phyloP scores from a whole-genome alignment of 23 red algal genomes.

The Gracilariopsis chorda region DNA sequence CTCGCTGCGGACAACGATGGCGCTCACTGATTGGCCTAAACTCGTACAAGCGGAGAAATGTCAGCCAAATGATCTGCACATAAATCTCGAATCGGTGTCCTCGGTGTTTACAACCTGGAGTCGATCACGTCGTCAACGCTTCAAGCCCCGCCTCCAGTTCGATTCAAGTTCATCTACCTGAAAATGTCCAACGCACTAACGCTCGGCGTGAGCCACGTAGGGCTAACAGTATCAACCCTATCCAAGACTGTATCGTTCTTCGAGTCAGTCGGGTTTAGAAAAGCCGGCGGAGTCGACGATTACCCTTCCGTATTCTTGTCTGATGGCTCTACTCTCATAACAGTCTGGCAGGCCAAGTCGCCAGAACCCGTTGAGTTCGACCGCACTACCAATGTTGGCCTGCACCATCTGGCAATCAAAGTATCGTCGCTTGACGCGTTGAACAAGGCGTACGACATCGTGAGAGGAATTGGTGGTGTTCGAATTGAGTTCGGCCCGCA shows the following conservation, averaged over 20 bases:
- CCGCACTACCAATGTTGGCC: not conserved
- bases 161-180: not conserved
- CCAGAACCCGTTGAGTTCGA: not conserved
- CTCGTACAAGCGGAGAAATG: no score
- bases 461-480: not conserved
- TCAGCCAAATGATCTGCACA: no score
- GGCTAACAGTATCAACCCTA: not conserved
- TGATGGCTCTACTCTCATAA: not conserved
- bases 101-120: no score
- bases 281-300: not conserved
- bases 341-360: not conserved
- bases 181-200: not conserved
- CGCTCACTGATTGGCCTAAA: no score
- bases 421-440: not conserved
- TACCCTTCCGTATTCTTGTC: not conserved
- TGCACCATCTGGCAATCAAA: conserved; percentile 4
- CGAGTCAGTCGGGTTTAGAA: not conserved
- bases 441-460: not conserved
- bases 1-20: no score
- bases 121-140: no score
- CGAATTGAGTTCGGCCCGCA: not conserved
- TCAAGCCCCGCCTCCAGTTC: no score
- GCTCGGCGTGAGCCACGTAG: not conserved
- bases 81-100: no score
- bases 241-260: conserved; percentile 1